Evolutionary conservation across 352 stramenopile species (phyloP).

Genomic region (Pythium utonaiense): DNA sequence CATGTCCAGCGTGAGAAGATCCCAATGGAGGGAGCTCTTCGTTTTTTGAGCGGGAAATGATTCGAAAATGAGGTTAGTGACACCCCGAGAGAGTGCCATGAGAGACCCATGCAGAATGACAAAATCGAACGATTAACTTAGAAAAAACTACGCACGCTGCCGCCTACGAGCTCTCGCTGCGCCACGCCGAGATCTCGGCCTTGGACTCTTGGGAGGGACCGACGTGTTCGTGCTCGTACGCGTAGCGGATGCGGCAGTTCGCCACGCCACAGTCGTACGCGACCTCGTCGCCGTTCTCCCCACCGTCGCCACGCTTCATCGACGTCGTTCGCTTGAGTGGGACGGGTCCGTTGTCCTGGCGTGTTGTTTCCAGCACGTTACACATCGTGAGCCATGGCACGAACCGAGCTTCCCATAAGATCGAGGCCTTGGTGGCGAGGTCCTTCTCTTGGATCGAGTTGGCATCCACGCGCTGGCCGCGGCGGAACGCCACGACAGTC

Average conservation of each 20-base stretch:
- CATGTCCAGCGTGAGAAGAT: too few species aligned
- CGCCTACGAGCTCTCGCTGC: slow-evolving; percentile 8
- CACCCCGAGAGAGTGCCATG: too few species aligned
- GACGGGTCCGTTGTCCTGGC: slow-evolving; percentile 16
- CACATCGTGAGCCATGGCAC: slow-evolving; percentile 65
- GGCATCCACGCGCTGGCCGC: slow-evolving; percentile 45
- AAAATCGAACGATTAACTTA: too few species aligned
- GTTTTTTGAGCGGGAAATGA: too few species aligned
- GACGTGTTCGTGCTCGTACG: slow-evolving; percentile 70
- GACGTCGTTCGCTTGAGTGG: slow-evolving; percentile 4
- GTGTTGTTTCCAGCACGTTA: slow-evolving; percentile 45
- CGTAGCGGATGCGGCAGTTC: slow-evolving; percentile 56
- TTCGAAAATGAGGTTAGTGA: too few species aligned
- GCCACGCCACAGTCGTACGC: slow-evolving; percentile 62
- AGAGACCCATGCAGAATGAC: too few species aligned
- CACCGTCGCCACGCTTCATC: neutral
- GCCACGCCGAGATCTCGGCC: slow-evolving; percentile 58
- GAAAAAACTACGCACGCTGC: too few species aligned
- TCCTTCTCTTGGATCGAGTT: slow-evolving; percentile 36
- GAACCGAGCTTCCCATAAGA: slow-evolving; percentile 53
- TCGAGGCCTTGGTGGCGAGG: slow-evolving; percentile 23
- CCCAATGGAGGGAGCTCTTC: too few species aligned
- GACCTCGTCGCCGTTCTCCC: slow-evolving; percentile 21
- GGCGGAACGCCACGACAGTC: slow-evolving; percentile 46
- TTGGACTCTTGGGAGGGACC: slow-evolving; percentile 56